Evolutionary conservation across 352 stramenopile genomes (phyloP).

Genomic region (Globisporangium barbulae): DNA sequence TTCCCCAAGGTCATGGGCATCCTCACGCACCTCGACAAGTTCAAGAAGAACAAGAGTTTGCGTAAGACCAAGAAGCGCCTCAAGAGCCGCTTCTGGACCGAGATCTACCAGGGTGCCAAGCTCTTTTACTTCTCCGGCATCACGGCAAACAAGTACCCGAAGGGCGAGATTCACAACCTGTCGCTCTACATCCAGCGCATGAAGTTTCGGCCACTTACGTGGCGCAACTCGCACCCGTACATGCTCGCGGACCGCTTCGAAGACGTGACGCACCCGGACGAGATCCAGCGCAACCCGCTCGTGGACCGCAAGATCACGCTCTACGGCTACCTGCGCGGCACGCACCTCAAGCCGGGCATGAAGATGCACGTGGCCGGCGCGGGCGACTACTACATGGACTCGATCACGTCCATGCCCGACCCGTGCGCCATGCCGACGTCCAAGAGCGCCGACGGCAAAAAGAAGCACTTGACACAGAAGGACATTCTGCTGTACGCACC

Average conservation of each 20-base stretch:
- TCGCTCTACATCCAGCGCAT: constrained; percentile 96
- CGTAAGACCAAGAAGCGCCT: constrained; percentile 98
- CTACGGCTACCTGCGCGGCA: constrained; percentile 98
- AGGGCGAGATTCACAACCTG: constrained; percentile 98
- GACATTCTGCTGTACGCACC: constrained; percentile 90
- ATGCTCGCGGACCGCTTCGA: constrained; percentile 97
- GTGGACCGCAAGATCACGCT: constrained; percentile 94
- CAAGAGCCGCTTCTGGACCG: constrained; percentile 99
- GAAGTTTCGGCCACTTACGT: constrained; percentile 98
- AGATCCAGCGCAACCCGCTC: constrained; percentile 91
- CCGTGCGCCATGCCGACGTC: constrained; percentile 93
- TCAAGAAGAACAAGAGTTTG: constrained; percentile 98
- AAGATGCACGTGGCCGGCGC: constrained; percentile 98
- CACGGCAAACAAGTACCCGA: constrained; percentile 99
- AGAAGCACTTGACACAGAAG: constrained; percentile 92
- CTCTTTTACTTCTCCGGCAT: constrained; percentile 98
- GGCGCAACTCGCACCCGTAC: constrained; percentile 99
- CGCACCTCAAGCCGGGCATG: constrained; percentile 95
- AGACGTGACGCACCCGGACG: constrained; percentile 96
- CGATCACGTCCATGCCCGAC: constrained; percentile 93
- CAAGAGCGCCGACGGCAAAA: constrained; percentile 53
- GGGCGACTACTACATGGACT: constrained; percentile 96
- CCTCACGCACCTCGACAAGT: constrained; percentile 98
- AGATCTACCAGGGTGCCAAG: constrained; percentile 94
- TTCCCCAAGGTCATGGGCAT: constrained; percentile 98